phyloP scores from a whole-genome alignment of 2,329 filamentous ascomycete species.

The Fusarium sp. region DNA sequence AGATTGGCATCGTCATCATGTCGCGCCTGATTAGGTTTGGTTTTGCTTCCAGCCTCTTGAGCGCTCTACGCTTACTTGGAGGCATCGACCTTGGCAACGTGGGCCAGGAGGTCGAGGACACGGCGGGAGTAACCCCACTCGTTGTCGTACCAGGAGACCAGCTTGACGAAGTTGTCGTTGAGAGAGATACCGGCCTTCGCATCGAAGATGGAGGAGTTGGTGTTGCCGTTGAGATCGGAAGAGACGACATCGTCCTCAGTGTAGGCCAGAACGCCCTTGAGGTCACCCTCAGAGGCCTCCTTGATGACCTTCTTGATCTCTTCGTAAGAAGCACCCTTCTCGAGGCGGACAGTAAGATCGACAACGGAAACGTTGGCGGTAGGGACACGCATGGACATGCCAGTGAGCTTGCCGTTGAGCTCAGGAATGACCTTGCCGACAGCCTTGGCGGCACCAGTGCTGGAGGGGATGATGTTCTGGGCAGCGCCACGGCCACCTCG shows the following conservation, averaged over 20 bases:
- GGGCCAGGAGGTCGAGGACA: slow-evolving; percentile 82
- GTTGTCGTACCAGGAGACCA: slow-evolving; percentile 99
- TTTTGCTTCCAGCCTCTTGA: slow-evolving; percentile 36
- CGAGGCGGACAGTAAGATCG: slow-evolving; percentile 91
- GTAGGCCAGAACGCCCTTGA: slow-evolving; percentile 94
- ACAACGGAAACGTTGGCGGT: slow-evolving; percentile 99
- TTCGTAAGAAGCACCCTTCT: slow-evolving; percentile 88
- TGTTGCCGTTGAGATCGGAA: slow-evolving; percentile 90
- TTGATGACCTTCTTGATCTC: slow-evolving; percentile 94
- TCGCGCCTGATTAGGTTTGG: slow-evolving; percentile 35
- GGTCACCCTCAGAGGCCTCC: slow-evolving; percentile 80
- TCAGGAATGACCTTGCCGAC: slow-evolving; percentile 99
- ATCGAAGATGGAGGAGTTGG: slow-evolving; percentile 96
- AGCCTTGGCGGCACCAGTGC: slow-evolving; percentile 99
- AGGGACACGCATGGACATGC: slow-evolving; percentile 99
- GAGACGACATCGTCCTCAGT: slow-evolving; percentile 98
- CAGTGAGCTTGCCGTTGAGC: slow-evolving; percentile 99
- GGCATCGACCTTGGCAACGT: slow-evolving; percentile 80
- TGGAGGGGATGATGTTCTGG: slow-evolving; percentile 99
- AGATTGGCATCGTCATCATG: slow-evolving; percentile 12
- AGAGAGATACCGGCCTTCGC: slow-evolving; percentile 98
- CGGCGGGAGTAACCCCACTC: slow-evolving; percentile 99
- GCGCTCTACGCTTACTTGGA: slow-evolving; percentile 54
- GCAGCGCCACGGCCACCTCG: slow-evolving; percentile 98
- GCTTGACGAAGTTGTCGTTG: slow-evolving; percentile 99